Conservation (phyloP, 2,329 filamentous ascomycete species). For the Penicillium palitans region DNA sequence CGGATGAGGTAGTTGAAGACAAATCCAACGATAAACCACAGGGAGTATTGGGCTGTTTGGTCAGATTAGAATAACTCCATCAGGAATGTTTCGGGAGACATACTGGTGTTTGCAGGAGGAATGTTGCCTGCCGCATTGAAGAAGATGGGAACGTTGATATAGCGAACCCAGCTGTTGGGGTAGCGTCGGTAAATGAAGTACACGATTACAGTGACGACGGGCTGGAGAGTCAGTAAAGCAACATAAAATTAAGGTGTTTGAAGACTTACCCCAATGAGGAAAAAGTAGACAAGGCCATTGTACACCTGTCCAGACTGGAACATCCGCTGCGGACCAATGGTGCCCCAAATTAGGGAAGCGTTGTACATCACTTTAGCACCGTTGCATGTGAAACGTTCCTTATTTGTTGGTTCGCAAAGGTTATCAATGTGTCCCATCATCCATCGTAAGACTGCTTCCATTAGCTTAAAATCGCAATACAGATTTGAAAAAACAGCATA, state of each 20-base stretch:
- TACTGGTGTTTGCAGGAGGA: slow-evolving; percentile 35
- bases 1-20: slow-evolving; percentile 35
- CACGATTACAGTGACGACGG: slow-evolving; percentile 33
- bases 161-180: slow-evolving; percentile 35
- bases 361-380: slow-evolving; percentile 38
- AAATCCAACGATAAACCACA: slow-evolving; percentile 38
- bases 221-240: slow-evolving; percentile 12
- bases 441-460: slow-evolving; percentile 31
- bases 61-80: not conserved
- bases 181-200: slow-evolving; percentile 32
- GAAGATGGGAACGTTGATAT: slow-evolving; percentile 37
- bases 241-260: not conserved
- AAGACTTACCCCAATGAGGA: slow-evolving; percentile 31
- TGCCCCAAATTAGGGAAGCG: slow-evolving; percentile 37
- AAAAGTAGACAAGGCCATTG: slow-evolving; percentile 35
- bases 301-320: slow-evolving; percentile 35
- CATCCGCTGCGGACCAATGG: slow-evolving; percentile 36
- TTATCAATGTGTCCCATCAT: slow-evolving; percentile 33
- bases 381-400: slow-evolving; percentile 36
- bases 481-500: slow-evolving; percentile 7
- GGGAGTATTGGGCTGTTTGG: slow-evolving; percentile 27
- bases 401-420: slow-evolving; percentile 33
- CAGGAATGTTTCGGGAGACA: slow-evolving; percentile 20
- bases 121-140: slow-evolving; percentile 38
- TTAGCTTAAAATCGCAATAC: slow-evolving; percentile 2